A percentile compares a stretch with the other conserved stretches of the same genome.
Evolutionary conservation across 345 rosid species (phyloP).

Genomic region (Abelmoschus esculentus): DNA sequence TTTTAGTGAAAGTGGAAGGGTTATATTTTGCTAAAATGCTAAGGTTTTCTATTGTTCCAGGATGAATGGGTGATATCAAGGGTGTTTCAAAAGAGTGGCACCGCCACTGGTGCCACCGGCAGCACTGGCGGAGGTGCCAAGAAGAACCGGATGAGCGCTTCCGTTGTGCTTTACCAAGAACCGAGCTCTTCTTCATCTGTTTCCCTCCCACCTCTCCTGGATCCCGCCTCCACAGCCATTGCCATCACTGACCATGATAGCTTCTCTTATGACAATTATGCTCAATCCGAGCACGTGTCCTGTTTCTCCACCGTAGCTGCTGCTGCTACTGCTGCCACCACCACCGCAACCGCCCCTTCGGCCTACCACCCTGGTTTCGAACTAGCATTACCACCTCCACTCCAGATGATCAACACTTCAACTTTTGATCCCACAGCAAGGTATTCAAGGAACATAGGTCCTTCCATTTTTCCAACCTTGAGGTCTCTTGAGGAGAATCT

Average conservation of each 20-base stretch:
- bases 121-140: conserved; percentile 25
- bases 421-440: conserved; percentile 6
- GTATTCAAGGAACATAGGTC: conserved; percentile 27
- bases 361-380: conserved; percentile 19
- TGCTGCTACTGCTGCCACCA: conserved; percentile 24
- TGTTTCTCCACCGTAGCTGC: conserved; percentile 94
- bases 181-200: conserved; percentile 67
- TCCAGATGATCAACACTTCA: conserved; percentile 1
- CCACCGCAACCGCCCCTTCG: conserved; percentile 1
- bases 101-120: conserved; percentile 6
- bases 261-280: conserved; percentile 47
- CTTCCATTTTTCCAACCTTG: conserved; percentile 47
- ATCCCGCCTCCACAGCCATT: conserved; percentile 24
- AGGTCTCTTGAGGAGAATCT: conserved; percentile 80
- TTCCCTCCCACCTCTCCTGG: conserved; percentile 75
- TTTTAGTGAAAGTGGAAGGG: too few relatives aligned
- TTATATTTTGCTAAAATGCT: not conserved
- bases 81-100: conserved; percentile 62
- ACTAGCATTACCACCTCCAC: conserved; percentile 14
- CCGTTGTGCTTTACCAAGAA: conserved; percentile 27
- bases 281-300: conserved; percentile 92
- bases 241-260: conserved; percentile 28
- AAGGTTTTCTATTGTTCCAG: conserved; percentile 22
- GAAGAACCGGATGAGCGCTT: conserved; percentile 34
- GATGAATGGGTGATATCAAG: conserved; percentile 95